phyloP scores from a whole-genome alignment of 2,329 filamentous ascomycete genomes.

The Botrytis elliptica region DNA sequence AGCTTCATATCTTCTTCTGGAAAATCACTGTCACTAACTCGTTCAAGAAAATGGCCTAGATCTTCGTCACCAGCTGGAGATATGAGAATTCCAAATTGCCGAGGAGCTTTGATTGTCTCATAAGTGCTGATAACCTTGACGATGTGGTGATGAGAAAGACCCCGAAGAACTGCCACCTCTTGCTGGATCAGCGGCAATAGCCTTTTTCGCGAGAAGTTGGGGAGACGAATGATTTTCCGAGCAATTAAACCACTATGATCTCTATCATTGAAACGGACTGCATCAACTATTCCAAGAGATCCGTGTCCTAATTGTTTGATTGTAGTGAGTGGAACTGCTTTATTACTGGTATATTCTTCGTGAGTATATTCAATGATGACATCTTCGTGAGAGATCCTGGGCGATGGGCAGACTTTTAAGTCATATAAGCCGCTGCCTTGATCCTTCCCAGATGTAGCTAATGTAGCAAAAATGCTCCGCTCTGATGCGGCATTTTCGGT shows the following conservation, averaged over 20 bases:
- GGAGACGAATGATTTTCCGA: slow-evolving; percentile 26
- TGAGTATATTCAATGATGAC: slow-evolving; percentile 20
- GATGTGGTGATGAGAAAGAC: slow-evolving; percentile 25
- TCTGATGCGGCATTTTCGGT: background rate
- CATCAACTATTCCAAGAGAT: slow-evolving; percentile 27
- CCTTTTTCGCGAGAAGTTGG: slow-evolving; percentile 23
- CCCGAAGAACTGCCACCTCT: slow-evolving; percentile 24
- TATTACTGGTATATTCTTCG: slow-evolving; percentile 22
- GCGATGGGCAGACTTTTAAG: background rate
- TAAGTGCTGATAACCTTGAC: slow-evolving; percentile 26
- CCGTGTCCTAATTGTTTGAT: slow-evolving; percentile 27
- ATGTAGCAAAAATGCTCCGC: background rate
- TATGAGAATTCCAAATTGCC: slow-evolving; percentile 26
- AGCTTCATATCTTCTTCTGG: slow-evolving; percentile 21
- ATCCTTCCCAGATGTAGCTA: background rate
- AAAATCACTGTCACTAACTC: slow-evolving; percentile 26
- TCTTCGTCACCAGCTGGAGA: slow-evolving; percentile 28
- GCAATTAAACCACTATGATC: slow-evolving; percentile 18
- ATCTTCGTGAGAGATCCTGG: background rate
- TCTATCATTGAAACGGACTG: slow-evolving; percentile 16
- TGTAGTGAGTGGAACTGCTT: slow-evolving; percentile 20
- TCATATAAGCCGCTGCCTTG: background rate
- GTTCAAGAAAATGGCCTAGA: slow-evolving; percentile 26
- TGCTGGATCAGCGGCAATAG: slow-evolving; percentile 27
- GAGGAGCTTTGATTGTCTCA: slow-evolving; percentile 25